Conservation (phyloP, 345 rosid genomes). For the Salix udensis region DNA sequence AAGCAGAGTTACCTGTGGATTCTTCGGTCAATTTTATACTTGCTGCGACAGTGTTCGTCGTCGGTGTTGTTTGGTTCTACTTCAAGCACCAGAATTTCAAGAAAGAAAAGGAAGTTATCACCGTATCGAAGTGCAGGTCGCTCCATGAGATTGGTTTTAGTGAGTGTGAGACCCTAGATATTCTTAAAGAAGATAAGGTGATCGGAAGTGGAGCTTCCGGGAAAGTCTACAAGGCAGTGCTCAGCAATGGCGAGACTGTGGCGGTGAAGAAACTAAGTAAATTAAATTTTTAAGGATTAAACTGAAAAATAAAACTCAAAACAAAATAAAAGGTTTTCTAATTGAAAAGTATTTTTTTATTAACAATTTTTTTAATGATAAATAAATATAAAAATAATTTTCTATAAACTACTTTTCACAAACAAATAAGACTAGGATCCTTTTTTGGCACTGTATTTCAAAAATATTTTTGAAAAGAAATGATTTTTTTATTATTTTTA, state of each 20-base stretch:
- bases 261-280: constrained; percentile 76
- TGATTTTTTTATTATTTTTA: too few species aligned
- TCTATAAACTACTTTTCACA: too few species aligned
- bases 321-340: too few species aligned
- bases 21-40: constrained; percentile 48
- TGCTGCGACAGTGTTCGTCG: constrained; percentile 47
- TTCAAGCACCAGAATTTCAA: constrained; percentile 44
- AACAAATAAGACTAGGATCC: too few species aligned
- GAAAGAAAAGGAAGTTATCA: constrained; percentile 34
- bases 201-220: constrained; percentile 85
- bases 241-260: constrained; percentile 61
- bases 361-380: too few species aligned
- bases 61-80: constrained; percentile 61
- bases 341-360: too few species aligned
- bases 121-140: constrained; percentile 64
- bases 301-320: too few species aligned
- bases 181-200: constrained; percentile 63
- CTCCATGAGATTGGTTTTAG: constrained; percentile 81
- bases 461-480: too few species aligned
- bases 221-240: constrained; percentile 72
- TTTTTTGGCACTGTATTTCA: too few species aligned
- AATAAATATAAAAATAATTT: too few species aligned
- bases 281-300: too few species aligned
- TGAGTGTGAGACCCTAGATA: constrained; percentile 52
- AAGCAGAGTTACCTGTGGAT: constrained; percentile 51